Percentiles rank a stretch among this genome's conserved stretches.
Evolutionary conservation across 106 monocot genomes (phyloP).

Genomic region (Dendrobium huoshanense): DNA sequence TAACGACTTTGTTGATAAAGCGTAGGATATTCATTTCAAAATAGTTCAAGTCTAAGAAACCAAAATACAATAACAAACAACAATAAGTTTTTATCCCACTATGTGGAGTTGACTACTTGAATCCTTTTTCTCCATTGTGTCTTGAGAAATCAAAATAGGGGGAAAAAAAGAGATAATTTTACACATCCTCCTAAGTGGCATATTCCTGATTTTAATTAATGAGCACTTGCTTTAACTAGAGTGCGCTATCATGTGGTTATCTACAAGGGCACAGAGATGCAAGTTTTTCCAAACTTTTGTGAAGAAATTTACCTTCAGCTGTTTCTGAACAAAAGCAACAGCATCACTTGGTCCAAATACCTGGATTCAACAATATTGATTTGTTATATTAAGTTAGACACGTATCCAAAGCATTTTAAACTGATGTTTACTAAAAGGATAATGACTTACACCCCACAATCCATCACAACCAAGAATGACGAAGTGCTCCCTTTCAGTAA

Average conservation of each 20-base stretch:
- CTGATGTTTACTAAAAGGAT: background rate
- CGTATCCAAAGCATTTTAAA: background rate
- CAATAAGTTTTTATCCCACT: no score
- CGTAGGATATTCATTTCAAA: background rate
- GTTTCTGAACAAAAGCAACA: constrained; percentile 76
- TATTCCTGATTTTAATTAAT: no score
- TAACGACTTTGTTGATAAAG: background rate
- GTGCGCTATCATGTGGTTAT: no score
- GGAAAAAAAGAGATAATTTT: no score
- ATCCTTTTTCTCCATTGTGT: no score
- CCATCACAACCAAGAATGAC: constrained; percentile 91
- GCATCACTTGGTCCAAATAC: constrained; percentile 93
- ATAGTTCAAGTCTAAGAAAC: background rate
- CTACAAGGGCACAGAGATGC: no score
- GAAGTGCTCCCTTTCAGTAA: constrained; percentile 70
- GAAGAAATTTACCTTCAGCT: constrained; percentile 49
- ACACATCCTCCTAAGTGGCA: no score
- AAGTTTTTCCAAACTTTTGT: no score
- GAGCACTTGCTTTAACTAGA: no score
- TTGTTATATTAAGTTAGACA: background rate
- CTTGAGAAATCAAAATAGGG: background rate
- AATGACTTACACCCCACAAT: constrained; percentile 68
- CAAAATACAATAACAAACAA: background rate
- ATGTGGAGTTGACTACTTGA: no score
- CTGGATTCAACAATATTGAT: constrained; percentile 25